Percentiles rank a stretch among this genome's conserved stretches.
Evolutionary conservation across 2,329 filamentous ascomycete species (phyloP).

Genomic region (Cytospora mali): DNA sequence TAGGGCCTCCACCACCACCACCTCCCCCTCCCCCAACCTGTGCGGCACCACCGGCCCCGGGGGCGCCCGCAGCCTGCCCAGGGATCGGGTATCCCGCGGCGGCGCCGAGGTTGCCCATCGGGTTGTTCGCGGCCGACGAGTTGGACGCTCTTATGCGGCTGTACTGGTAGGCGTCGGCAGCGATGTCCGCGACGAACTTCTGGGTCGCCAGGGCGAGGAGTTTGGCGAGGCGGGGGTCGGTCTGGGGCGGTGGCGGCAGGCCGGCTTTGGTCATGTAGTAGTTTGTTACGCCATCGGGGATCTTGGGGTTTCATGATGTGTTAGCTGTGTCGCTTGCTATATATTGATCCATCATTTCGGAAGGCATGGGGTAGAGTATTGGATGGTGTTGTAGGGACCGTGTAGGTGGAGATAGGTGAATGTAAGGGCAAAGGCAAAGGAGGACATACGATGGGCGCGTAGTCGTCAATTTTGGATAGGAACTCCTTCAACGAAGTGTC

Average conservation of each 20-base stretch:
- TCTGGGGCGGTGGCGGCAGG: constrained; percentile 88
- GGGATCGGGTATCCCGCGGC: constrained; percentile 69
- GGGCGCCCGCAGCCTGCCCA: constrained; percentile 56
- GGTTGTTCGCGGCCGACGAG: constrained; percentile 82
- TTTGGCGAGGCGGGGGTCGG: constrained; percentile 85
- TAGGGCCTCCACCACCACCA: constrained; percentile 44
- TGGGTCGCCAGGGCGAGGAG: constrained; percentile 97
- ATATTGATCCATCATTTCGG: neutral
- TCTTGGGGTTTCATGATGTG: constrained; percentile 56
- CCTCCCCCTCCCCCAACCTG: constrained; percentile 39
- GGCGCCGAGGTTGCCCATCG: constrained; percentile 82
- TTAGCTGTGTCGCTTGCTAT: neutral
- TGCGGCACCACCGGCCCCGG: constrained; percentile 32
- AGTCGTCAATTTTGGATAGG: constrained; percentile 95
- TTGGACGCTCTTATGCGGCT: constrained; percentile 93
- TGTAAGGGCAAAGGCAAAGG: neutral
- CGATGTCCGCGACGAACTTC: constrained; percentile 97
- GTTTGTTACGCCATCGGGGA: constrained; percentile 94
- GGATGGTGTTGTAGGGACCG: too few relatives aligned
- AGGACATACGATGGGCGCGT: constrained; percentile 85
- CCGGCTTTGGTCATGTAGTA: constrained; percentile 98
- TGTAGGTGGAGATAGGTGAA: too few relatives aligned
- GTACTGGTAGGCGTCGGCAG: constrained; percentile 97
- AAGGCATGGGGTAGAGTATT: neutral
- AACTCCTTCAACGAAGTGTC: constrained; percentile 93